phyloP scores from a whole-genome alignment of 2,329 filamentous ascomycete genomes.

The Cladophialophora chaetospira region DNA sequence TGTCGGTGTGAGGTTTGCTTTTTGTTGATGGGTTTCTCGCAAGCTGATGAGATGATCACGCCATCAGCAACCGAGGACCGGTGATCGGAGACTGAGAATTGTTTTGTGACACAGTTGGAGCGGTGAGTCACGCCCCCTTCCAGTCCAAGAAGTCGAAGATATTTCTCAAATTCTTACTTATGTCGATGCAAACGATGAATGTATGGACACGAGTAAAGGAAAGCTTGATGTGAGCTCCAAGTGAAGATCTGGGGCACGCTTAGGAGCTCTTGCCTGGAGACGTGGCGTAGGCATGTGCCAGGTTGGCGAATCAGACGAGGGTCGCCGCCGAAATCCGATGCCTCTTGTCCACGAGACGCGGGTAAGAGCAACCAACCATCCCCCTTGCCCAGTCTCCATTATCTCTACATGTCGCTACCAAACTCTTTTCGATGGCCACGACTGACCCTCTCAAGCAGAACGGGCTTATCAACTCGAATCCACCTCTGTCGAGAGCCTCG shows the following conservation, averaged over 20 bases:
- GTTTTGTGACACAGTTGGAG: neutral
- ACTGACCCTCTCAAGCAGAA: slow-evolving; percentile 14
- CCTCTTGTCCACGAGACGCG: slow-evolving; percentile 1
- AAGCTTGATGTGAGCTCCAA: neutral
- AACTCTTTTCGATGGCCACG: slow-evolving; percentile 17
- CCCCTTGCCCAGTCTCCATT: neutral
- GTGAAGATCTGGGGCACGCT: no score
- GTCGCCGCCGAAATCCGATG: slow-evolving; percentile 7
- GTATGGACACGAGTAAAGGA: neutral
- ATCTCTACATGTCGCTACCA: neutral
- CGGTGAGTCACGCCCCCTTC: neutral
- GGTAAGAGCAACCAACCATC: slow-evolving; percentile 5
- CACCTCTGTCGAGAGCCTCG: neutral
- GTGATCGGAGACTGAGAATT: neutral
- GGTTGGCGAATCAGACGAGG: slow-evolving; percentile 18
- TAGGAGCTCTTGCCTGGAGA: neutral
- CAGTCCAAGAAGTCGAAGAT: neutral
- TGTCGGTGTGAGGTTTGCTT: neutral
- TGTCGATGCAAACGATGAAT: neutral
- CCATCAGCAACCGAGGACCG: slow-evolving; percentile 4
- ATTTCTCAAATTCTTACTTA: neutral
- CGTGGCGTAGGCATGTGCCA: slow-evolving; percentile 18
- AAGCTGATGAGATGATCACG: slow-evolving; percentile 14
- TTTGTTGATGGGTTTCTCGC: neutral
- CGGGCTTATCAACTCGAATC: neutral